These are phyloP conservation scores for Stachybotrys chlorohalonatus DNA, from an alignment of 2,329 filamentous ascomycete species.

Conservation along the genomic window DNA sequence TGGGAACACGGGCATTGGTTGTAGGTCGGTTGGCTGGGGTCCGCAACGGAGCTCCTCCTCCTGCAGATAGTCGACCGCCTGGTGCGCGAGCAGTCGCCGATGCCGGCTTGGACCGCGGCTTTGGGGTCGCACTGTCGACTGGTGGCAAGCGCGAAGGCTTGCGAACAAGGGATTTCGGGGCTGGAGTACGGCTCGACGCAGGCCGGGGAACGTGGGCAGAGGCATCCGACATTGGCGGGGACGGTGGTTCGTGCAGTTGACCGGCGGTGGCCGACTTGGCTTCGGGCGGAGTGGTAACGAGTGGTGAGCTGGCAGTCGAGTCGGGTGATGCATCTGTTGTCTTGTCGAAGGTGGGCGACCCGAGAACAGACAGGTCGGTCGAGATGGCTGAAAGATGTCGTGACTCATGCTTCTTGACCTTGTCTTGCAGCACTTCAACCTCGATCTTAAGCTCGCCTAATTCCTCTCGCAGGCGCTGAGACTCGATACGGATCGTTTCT, in stretches of 20 bases:
- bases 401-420: constrained; percentile 64
- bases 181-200: constrained; percentile 22
- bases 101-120: constrained; percentile 42
- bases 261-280: constrained; percentile 53
- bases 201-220: constrained; percentile 52
- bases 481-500: constrained; percentile 79
- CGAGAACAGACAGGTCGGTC: constrained; percentile 53
- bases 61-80: constrained; percentile 34
- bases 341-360: constrained; percentile 64
- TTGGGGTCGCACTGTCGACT: constrained; percentile 46
- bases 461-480: constrained; percentile 83
- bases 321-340: constrained; percentile 65
- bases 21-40: constrained; percentile 38
- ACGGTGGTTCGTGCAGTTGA: constrained; percentile 73
- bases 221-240: constrained; percentile 85
- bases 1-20: constrained; percentile 30
- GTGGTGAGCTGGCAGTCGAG: constrained; percentile 84
- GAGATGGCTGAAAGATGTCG: constrained; percentile 51
- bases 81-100: constrained; percentile 21
- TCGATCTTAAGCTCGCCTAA: constrained; percentile 90
- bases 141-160: constrained; percentile 45
- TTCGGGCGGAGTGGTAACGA: constrained; percentile 76
- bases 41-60: constrained; percentile 35
- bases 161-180: constrained; percentile 20
- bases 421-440: constrained; percentile 87